phyloP scores from a whole-genome alignment of 2,329 filamentous ascomycete species.

The Aspergillus ochraceus region DNA sequence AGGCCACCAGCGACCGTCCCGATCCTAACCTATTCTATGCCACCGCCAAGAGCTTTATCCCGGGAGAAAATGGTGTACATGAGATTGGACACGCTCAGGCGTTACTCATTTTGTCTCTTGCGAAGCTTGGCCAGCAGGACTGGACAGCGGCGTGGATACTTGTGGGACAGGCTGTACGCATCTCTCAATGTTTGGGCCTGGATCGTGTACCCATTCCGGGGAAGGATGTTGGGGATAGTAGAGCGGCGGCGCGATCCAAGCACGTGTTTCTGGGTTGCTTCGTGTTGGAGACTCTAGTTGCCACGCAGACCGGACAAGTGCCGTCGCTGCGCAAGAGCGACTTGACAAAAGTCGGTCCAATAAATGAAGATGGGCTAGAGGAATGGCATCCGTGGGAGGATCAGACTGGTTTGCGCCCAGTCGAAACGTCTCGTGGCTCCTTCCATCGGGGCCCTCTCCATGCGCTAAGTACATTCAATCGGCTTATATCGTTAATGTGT shows the following conservation, averaged over 20 bases:
- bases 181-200: constrained; percentile 33
- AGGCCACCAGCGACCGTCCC: constrained; percentile 13
- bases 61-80: constrained; percentile 49
- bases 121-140: constrained; percentile 62
- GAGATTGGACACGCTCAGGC: constrained; percentile 57
- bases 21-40: constrained; percentile 48
- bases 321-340: constrained; percentile 53
- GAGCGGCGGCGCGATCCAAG: constrained; percentile 30
- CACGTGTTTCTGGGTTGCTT: constrained; percentile 55
- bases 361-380: constrained; percentile 67
- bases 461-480: constrained; percentile 55
- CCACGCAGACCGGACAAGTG: constrained; percentile 45
- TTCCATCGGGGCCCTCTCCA: constrained; percentile 44
- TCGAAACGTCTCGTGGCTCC: constrained; percentile 24
- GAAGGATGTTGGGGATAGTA: constrained; percentile 41
- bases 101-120: constrained; percentile 60
- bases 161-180: constrained; percentile 63
- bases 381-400: constrained; percentile 74
- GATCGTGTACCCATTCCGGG: constrained; percentile 50
- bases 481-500: constrained; percentile 43
- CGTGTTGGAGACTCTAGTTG: constrained; percentile 54
- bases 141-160: constrained; percentile 62
- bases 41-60: constrained; percentile 39
- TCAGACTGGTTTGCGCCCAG: constrained; percentile 34
- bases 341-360: constrained; percentile 47